Conservation (phyloP, 2,329 filamentous ascomycete genomes). For the Camptophora hylomeconis region DNA sequence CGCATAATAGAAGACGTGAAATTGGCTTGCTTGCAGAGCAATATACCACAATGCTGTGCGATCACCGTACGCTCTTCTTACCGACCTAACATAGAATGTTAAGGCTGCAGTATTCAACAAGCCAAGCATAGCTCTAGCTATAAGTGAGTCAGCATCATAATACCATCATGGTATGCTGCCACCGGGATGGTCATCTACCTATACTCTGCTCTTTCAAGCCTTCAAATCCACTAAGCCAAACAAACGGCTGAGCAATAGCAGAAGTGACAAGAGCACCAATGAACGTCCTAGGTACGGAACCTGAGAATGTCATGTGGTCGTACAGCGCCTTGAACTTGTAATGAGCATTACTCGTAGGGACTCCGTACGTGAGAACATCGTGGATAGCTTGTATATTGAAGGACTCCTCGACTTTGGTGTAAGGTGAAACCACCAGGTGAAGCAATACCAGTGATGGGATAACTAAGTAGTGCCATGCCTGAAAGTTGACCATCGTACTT, state of each 20-base stretch:
- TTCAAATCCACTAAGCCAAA: constrained; percentile 37
- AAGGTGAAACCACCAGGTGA: constrained; percentile 64
- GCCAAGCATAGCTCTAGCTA: constrained; percentile 66
- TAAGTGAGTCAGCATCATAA: background rate
- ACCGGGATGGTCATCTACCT: constrained; percentile 28
- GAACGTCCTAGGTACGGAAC: constrained; percentile 84
- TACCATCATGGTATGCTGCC: background rate
- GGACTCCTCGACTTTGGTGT: constrained; percentile 96
- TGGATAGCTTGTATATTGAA: constrained; percentile 94
- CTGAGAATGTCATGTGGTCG: constrained; percentile 84
- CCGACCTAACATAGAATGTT: constrained; percentile 48
- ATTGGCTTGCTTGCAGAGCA: constrained; percentile 67
- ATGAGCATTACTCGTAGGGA: constrained; percentile 45
- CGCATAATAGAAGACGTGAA: constrained; percentile 86
- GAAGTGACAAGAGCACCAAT: constrained; percentile 67
- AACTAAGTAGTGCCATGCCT: too few species aligned
- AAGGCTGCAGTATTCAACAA: constrained; percentile 60
- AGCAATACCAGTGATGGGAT: constrained; percentile 47
- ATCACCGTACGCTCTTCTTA: constrained; percentile 56
- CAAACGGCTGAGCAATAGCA: constrained; percentile 54
- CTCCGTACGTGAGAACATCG: constrained; percentile 73
- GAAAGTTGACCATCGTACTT: too few species aligned
- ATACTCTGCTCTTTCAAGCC: constrained; percentile 46
- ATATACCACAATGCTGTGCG: constrained; percentile 66
- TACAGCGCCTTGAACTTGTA: constrained; percentile 50